These are phyloP conservation scores for Botrytis deweyae DNA, from an alignment of 2,329 filamentous ascomycete genomes.

Conservation along the genomic window DNA sequence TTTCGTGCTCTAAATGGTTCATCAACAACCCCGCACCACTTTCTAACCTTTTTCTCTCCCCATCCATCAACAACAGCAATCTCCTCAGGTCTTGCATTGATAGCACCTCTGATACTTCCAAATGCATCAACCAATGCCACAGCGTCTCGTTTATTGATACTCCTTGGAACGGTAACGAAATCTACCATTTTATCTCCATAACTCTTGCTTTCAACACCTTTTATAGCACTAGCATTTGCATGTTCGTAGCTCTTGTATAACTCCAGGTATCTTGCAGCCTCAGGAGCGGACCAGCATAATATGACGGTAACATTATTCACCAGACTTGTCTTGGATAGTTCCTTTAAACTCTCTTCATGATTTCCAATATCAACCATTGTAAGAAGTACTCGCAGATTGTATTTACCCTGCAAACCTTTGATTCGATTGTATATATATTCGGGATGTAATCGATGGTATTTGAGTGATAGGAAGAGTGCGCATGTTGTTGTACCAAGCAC, in stretches of 20 bases:
- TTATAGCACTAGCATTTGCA: constrained; percentile 75
- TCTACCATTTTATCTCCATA: constrained; percentile 88
- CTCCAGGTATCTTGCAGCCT: constrained; percentile 91
- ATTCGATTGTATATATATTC: constrained; percentile 98
- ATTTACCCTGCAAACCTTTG: constrained; percentile 77
- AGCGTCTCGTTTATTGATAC: constrained; percentile 93
- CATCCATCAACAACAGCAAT: constrained; percentile 83
- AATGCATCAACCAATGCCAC: constrained; percentile 88
- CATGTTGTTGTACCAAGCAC: constrained; percentile 84
- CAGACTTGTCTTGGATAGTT: constrained; percentile 87
- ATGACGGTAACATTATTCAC: constrained; percentile 92
- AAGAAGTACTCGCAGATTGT: constrained; percentile 80
- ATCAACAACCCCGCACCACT: constrained; percentile 77
- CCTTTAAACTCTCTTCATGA: constrained; percentile 85
- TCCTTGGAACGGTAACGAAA: constrained; percentile 86
- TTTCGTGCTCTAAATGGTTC: constrained; percentile 81
- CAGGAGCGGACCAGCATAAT: constrained; percentile 89
- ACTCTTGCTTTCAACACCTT: constrained; percentile 76
- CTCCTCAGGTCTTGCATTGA: constrained; percentile 86
- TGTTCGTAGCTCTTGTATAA: constrained; percentile 94
- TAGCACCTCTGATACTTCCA: constrained; percentile 79
- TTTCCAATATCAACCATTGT: constrained; percentile 94
- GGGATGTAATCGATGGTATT: constrained; percentile 95
- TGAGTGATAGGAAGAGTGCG: constrained; percentile 88
- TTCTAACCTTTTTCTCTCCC: constrained; percentile 92